Evolutionary conservation across 441 rosid species (phyloP).

Genomic region (Kokia cookei): DNA sequence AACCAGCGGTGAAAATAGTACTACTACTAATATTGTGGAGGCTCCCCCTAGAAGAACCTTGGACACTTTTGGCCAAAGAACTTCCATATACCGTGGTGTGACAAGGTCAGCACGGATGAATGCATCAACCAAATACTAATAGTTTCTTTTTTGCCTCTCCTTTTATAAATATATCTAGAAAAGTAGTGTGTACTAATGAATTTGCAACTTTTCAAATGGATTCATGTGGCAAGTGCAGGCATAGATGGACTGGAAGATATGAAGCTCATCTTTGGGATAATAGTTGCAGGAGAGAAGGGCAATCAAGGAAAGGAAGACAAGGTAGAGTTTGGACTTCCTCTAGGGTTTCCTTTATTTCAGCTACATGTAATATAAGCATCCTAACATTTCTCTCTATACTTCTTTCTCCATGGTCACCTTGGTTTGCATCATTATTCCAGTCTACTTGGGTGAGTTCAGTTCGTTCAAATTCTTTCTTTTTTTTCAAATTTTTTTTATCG

Average conservation of each 20-base stretch:
- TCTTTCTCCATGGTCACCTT: conserved; percentile 14
- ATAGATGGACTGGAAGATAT: conserved; percentile 97
- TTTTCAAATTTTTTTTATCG: background rate
- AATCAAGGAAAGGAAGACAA: conserved; percentile 98
- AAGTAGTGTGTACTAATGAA: background rate
- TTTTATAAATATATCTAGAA: background rate
- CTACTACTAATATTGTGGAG: conserved; percentile 42
- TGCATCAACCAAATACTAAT: background rate
- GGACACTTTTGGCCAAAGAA: conserved; percentile 94
- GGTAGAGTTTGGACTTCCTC: conserved; percentile 29
- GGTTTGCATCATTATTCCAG: conserved; percentile 34
- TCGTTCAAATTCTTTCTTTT: no score
- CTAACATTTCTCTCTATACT: conserved; percentile 11
- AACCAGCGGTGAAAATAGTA: conserved; percentile 47
- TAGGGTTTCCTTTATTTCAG: background rate
- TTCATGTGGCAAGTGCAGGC: conserved; percentile 33
- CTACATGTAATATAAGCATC: background rate
- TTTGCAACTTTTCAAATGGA: conserved; percentile 2
- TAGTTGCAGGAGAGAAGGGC: conserved; percentile 98
- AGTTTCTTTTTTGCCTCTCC: background rate
- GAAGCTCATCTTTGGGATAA: conserved; percentile 99
- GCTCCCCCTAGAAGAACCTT: conserved; percentile 66
- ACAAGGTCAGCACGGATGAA: conserved; percentile 43
- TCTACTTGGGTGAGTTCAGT: conserved; percentile 73
- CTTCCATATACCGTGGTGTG: conserved; percentile 95